phyloP scores from a whole-genome alignment of 345 rosid genomes.

The Theobroma cacao region DNA sequence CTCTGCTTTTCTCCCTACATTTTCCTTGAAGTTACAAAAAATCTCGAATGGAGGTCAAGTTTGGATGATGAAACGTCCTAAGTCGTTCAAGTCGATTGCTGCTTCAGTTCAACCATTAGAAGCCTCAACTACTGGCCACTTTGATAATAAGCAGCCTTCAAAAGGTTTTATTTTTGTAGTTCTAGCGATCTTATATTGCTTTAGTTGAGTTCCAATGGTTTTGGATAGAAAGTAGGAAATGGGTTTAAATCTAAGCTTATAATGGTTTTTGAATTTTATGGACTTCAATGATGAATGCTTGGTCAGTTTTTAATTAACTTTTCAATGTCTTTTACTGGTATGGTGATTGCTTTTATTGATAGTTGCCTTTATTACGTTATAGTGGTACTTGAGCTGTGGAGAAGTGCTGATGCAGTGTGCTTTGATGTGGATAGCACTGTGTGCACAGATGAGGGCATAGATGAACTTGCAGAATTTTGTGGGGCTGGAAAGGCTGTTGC shows the following conservation, averaged over 20 bases:
- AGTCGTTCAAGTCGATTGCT: constrained; percentile 38
- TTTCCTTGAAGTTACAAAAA: constrained; percentile 28
- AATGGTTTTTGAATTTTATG: background rate
- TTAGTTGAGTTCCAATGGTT: background rate
- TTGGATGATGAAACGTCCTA: constrained; percentile 34
- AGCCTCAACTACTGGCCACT: constrained; percentile 32
- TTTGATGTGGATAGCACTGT: constrained; percentile 99
- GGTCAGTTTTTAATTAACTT: background rate
- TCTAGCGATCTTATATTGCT: background rate
- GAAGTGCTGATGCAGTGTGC: constrained; percentile 76
- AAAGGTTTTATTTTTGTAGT: constrained; percentile 2
- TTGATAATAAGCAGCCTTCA: constrained; percentile 44
- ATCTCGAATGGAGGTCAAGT: constrained; percentile 23
- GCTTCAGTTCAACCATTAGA: constrained; percentile 55
- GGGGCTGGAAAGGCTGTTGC: constrained; percentile 98
- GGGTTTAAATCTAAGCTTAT: background rate
- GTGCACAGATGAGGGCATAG: constrained; percentile 92
- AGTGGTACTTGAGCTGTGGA: constrained; percentile 82
- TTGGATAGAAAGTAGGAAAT: background rate
- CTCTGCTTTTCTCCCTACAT: constrained; percentile 24
- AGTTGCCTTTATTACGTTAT: constrained; percentile 22
- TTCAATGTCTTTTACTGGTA: background rate
- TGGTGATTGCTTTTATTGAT: constrained; percentile 15
- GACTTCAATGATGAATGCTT: background rate
- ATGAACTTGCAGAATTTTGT: constrained; percentile 97